Evolutionary conservation across 306 rosid genomes (phyloP).

Genomic region (Parietaria judaica): DNA sequence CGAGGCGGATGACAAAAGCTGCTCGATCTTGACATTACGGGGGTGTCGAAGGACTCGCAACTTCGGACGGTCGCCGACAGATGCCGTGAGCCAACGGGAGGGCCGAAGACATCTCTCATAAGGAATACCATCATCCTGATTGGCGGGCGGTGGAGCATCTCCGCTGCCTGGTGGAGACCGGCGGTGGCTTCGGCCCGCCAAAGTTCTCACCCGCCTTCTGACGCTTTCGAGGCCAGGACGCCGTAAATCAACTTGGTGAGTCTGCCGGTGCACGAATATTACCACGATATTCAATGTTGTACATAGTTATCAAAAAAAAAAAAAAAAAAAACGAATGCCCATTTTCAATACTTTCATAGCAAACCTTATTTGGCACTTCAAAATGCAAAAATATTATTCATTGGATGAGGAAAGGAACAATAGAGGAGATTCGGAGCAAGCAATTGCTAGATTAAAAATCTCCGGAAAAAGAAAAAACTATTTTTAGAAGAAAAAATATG

Average conservation of each 20-base stretch:
- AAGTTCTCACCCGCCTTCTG: slow-evolving; percentile 38
- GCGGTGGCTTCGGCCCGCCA: slow-evolving; percentile 47
- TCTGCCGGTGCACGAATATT: no score
- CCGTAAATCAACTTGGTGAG: slow-evolving; percentile 63
- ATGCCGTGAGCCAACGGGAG: slow-evolving; percentile 15
- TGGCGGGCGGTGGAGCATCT: slow-evolving; percentile 55
- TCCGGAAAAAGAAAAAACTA: no score
- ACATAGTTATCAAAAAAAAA: no score
- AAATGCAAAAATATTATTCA: no score
- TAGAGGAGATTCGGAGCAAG: slow-evolving; percentile 23
- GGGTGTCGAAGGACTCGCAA: slow-evolving; percentile 91
- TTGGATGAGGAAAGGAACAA: slow-evolving; percentile 15
- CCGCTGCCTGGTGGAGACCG: slow-evolving; percentile 33
- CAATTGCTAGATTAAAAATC: slow-evolving; percentile 10
- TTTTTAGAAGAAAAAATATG: no score
- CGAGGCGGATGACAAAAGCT: slow-evolving; percentile 52
- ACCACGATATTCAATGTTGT: no score
- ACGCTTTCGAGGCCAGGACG: slow-evolving; percentile 32
- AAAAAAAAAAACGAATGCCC: no score
- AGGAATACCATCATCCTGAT: slow-evolving; percentile 28
- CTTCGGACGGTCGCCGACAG: slow-evolving; percentile 51
- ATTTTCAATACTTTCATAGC: no score
- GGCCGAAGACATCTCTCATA: slow-evolving; percentile 42
- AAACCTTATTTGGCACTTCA: no score
- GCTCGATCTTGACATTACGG: slow-evolving; percentile 64